Percentiles rank a stretch among this genome's conserved stretches.
Evolutionary conservation across 1,284 basidiomycete genomes (phyloP).

Genomic region (Xanthoconium separans): DNA sequence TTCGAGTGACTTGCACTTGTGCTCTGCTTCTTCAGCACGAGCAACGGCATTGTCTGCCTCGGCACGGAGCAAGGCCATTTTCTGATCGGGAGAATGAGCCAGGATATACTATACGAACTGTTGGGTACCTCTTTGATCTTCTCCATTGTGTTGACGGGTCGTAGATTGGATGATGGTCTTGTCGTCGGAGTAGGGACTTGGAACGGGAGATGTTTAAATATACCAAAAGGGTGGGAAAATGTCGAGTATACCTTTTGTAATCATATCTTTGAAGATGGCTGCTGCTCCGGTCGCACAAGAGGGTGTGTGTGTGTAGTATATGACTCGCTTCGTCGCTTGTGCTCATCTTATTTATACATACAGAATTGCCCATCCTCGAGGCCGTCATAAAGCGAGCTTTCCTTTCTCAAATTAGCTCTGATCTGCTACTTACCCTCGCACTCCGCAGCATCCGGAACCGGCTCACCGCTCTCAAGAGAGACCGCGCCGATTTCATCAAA

Average conservation of each 20-base stretch:
- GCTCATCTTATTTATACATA: constrained; percentile 21
- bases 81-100: constrained; percentile 40
- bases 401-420: background rate
- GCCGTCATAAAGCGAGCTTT: constrained; percentile 79
- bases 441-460: constrained; percentile 82
- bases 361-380: constrained; percentile 93
- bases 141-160: constrained; percentile 51
- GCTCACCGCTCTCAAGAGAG: constrained; percentile 85
- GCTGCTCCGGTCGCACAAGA: constrained; percentile 70
- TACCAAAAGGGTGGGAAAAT: constrained; percentile 28
- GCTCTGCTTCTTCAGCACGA: constrained; percentile 85
- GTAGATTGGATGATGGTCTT: background rate
- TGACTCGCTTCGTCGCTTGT: background rate
- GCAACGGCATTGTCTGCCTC: constrained; percentile 84
- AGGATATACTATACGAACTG: too few relatives aligned
- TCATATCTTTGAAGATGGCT: constrained; percentile 22
- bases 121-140: constrained; percentile 64
- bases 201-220: constrained; percentile 15
- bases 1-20: constrained; percentile 81
- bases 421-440: constrained; percentile 26
- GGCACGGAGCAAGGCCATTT: constrained; percentile 68
- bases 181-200: constrained; percentile 16
- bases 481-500: constrained; percentile 86
- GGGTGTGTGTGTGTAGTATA: too few relatives aligned
- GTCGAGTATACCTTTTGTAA: constrained; percentile 31